Conservation (phyloP, 2,329 filamentous ascomycete genomes). For the Tolypocladium sp. region DNA sequence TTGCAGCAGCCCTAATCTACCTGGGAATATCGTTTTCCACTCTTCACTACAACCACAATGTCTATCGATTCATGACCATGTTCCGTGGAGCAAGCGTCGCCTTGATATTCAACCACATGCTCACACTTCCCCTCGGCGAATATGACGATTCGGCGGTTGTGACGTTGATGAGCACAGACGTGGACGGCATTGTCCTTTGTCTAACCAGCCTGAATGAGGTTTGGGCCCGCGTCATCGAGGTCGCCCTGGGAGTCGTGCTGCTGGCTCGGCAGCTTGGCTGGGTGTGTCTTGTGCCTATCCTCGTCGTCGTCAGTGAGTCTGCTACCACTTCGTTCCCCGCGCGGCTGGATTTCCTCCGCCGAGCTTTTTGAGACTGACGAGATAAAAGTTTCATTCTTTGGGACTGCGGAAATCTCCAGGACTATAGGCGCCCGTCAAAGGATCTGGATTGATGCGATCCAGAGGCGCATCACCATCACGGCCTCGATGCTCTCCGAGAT, state of each 20-base stretch:
- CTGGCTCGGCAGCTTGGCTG: conserved; percentile 11
- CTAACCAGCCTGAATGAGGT: conserved; percentile 8
- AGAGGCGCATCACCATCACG: conserved; percentile 9
- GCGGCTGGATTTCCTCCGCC: background rate
- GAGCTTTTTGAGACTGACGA: background rate
- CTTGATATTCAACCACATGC: conserved; percentile 10
- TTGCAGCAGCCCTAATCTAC: conserved; percentile 10
- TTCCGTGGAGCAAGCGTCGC: conserved; percentile 10
- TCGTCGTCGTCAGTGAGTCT: conserved; percentile 8
- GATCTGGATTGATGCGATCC: conserved; percentile 8
- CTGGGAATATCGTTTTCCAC: conserved; percentile 9
- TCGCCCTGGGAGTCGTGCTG: conserved; percentile 6
- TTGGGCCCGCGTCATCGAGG: conserved; percentile 11
- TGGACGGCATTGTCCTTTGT: conserved; percentile 2
- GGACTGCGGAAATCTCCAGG: conserved; percentile 7
- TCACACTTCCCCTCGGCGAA: conserved; percentile 5
- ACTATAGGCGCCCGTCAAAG: conserved; percentile 7
- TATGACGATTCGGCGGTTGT: conserved; percentile 6
- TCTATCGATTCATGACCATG: conserved; percentile 11
- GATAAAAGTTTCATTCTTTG: conserved; percentile 4
- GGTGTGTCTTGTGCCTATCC: conserved; percentile 8
- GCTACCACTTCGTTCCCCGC: background rate
- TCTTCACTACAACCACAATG: conserved; percentile 7
- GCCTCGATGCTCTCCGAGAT: conserved; percentile 23
- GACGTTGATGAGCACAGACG: conserved; percentile 8